Evolutionary conservation across 306 rosid species (phyloP).

Genomic region (Begonia loranthoides): DNA sequence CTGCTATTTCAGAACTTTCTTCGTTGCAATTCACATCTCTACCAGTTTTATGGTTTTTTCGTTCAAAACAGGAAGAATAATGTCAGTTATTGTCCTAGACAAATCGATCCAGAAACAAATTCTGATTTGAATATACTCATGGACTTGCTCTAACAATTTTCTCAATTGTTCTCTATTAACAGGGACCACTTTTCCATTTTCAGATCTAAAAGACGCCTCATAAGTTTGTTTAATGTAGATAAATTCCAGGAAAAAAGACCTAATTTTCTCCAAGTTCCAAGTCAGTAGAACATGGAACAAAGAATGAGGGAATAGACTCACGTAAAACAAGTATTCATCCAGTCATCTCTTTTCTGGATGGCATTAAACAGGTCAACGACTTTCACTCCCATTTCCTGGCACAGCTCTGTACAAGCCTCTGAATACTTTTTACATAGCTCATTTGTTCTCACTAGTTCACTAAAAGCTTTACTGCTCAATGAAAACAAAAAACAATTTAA

Average conservation of each 20-base stretch:
- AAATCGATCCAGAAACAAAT: too few species aligned
- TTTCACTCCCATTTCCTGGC: constrained; percentile 57
- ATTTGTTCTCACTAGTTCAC: constrained; percentile 79
- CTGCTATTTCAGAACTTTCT: too few species aligned
- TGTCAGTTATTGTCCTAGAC: too few species aligned
- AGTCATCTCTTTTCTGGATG: constrained; percentile 49
- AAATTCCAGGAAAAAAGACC: too few species aligned
- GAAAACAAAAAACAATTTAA: constrained; percentile 3
- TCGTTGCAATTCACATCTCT: too few species aligned
- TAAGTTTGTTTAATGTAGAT: too few species aligned
- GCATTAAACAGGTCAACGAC: constrained; percentile 70
- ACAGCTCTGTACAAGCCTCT: constrained; percentile 67
- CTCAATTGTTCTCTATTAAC: too few species aligned
- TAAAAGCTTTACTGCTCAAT: constrained; percentile 33
- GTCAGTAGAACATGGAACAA: too few species aligned
- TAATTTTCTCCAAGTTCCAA: too few species aligned
- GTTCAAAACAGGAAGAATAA: background rate
- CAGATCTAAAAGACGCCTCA: too few species aligned
- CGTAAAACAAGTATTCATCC: constrained; percentile 69
- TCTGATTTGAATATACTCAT: background rate
- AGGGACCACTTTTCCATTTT: too few species aligned
- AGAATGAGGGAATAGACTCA: constrained; percentile 22
- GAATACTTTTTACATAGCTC: constrained; percentile 66
- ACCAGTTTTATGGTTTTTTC: too few species aligned
- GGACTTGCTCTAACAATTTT: background rate